Evolutionary conservation across 2,329 filamentous ascomycete genomes (phyloP), one percentile per base, ranked within the genome.

Genomic region (Colletotrichum neosansevieriae): DNA sequence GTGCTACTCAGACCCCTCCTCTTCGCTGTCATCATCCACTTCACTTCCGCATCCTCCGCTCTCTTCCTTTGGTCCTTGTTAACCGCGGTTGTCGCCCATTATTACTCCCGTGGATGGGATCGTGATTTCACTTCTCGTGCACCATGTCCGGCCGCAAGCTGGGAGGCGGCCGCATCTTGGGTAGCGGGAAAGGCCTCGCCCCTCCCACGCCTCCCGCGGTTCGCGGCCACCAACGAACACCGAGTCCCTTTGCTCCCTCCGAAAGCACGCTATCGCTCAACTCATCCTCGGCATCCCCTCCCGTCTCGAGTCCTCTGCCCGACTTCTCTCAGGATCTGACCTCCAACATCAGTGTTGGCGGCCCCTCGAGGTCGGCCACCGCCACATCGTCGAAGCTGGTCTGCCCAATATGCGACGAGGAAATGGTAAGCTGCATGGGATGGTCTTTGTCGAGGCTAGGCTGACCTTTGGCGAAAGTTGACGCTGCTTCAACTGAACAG

Each of bases 401-500:
- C 63, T 99, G 96, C 79, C 96, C 96, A n/a, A 99, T 99, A 77
- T 99, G 96, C 80, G 94, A 91, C 74, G 97, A 98, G 81, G 94
- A 98, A 80, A 99, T 99, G 96, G 94, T 96, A 82, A 71, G 82
- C 75, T 12, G 17, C 51, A 58, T 47, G 15, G 15, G 10, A 12
- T 32, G n/a, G 13, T 12, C 15, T 49, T 19, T 19, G 15, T 32
- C 58, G 15, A 42, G 38, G 21, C 10, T 40, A 2, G 57, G 60
- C 74, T 76, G 47, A 74, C 53, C n/a, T 13, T 24, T n/a, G 10
- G 24, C 5, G 64, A 36, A 75, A 97, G 93, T 86, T 98, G 76
- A 98, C 96, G 13, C 82, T 99, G 56, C 83, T 99, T 44, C 96
- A 99, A 81, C 84, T 99, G 45, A 98, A 99, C 77, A 89, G 90